phyloP scores from a whole-genome alignment of 306 rosid species.

The Malus sieversii region DNA sequence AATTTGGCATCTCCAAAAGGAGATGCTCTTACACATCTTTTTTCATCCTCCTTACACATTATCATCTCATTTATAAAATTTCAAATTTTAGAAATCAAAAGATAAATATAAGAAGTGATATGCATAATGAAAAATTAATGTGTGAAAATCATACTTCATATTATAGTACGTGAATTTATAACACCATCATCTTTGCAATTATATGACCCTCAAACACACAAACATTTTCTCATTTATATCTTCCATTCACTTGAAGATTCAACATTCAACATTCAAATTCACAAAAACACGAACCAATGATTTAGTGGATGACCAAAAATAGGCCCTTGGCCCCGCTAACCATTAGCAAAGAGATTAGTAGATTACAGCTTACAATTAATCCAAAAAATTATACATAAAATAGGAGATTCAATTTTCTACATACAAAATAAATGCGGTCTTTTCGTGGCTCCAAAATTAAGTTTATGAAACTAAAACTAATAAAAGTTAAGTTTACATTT shows the following conservation, averaged over 20 bases:
- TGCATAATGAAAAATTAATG: neutral
- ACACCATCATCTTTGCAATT: neutral
- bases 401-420: too few species aligned
- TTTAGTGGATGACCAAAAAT: neutral
- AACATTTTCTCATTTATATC: neutral
- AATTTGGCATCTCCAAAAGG: too few species aligned
- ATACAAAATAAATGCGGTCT: too few species aligned
- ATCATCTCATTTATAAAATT: too few species aligned
- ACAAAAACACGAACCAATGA: neutral
- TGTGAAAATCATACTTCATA: too few species aligned
- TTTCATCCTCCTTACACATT: neutral
- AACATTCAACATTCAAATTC: neutral
- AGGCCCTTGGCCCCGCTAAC: neutral
- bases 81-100: too few species aligned
- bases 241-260: neutral
- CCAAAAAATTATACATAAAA: neutral
- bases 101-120: too few species aligned
- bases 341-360: neutral
- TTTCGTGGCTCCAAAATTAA: too few species aligned
- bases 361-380: neutral
- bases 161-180: neutral
- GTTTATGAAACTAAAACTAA: too few species aligned
- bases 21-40: neutral
- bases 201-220: too few species aligned
- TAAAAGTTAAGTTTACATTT: too few species aligned